phyloP scores from a whole-genome alignment of 2,329 filamentous ascomycete species.

The Penicillium polonicum region DNA sequence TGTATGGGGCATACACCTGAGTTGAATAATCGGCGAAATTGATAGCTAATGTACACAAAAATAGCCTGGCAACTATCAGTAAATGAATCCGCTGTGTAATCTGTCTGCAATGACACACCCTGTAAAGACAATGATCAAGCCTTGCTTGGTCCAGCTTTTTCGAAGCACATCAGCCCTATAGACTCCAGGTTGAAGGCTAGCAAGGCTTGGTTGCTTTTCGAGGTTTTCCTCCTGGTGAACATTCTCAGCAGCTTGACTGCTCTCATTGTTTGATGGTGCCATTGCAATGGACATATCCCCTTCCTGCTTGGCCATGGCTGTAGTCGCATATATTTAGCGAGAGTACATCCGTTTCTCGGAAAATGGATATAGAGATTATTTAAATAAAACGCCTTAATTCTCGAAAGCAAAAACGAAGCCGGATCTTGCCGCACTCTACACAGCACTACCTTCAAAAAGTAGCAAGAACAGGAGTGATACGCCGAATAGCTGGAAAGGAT shows the following conservation, averaged over 20 bases:
- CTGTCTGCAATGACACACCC: constrained; percentile 4
- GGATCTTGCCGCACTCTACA: neutral
- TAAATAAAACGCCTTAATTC: neutral
- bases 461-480: neutral
- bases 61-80: constrained; percentile 11
- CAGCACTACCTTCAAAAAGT: neutral
- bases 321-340: neutral
- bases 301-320: constrained; percentile 3
- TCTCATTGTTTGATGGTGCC: neutral
- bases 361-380: neutral
- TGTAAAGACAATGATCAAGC: constrained; percentile 19
- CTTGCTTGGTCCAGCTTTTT: constrained; percentile 21
- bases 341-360: neutral
- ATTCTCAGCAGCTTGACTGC: neutral
- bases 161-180: constrained; percentile 21
- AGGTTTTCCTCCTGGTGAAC: neutral
- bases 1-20: constrained; percentile 24
- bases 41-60: constrained; percentile 21
- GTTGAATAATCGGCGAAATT: constrained; percentile 25
- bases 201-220: constrained; percentile 8
- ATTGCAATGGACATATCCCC: neutral
- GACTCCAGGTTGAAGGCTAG: constrained; percentile 23
- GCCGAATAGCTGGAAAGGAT: neutral
- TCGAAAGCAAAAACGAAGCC: neutral
- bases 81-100: neutral